A percentile compares a stretch with the other conserved stretches of the same genome.
phyloP scores from a whole-genome alignment of 305 asterid species.

The Withania somnifera region DNA sequence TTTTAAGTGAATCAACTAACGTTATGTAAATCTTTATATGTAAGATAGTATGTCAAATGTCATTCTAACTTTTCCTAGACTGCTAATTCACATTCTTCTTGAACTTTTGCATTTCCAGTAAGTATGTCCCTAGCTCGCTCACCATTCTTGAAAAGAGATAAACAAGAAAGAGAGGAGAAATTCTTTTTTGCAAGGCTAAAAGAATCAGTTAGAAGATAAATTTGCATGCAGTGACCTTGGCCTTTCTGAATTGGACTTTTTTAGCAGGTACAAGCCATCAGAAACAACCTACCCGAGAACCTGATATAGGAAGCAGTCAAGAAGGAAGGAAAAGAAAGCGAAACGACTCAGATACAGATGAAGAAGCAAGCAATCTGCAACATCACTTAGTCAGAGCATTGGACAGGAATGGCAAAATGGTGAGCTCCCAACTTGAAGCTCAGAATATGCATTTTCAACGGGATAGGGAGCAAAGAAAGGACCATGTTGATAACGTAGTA shows the following conservation, averaged over 20 bases:
- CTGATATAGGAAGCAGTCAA: not conserved
- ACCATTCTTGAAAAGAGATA: not conserved
- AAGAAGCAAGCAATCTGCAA: slow-evolving; percentile 9
- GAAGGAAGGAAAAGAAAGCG: slow-evolving; percentile 17
- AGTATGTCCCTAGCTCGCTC: not conserved
- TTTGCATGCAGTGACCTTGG: not conserved
- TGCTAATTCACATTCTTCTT: not conserved
- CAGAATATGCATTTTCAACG: slow-evolving; percentile 11
- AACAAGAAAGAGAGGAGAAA: not conserved
- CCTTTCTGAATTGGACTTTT: not conserved
- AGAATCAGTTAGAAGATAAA: not conserved
- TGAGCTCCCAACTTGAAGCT: slow-evolving; percentile 24
- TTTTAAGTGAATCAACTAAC: not conserved
- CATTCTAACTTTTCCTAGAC: not conserved
- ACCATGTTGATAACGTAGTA: slow-evolving; percentile 10
- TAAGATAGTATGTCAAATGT: not conserved
- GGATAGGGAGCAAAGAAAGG: slow-evolving; percentile 24
- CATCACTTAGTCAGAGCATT: slow-evolving; percentile 9
- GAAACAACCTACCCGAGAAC: slow-evolving; percentile 1
- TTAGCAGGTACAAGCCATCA: slow-evolving; percentile 8
- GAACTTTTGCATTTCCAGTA: not conserved
- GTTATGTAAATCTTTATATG: not conserved
- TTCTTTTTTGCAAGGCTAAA: not conserved
- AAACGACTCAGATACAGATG: not conserved
- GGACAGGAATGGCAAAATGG: slow-evolving; percentile 16